Conservation (phyloP, 2,329 filamentous ascomycete genomes). For the Fonsecaea erecta region DNA sequence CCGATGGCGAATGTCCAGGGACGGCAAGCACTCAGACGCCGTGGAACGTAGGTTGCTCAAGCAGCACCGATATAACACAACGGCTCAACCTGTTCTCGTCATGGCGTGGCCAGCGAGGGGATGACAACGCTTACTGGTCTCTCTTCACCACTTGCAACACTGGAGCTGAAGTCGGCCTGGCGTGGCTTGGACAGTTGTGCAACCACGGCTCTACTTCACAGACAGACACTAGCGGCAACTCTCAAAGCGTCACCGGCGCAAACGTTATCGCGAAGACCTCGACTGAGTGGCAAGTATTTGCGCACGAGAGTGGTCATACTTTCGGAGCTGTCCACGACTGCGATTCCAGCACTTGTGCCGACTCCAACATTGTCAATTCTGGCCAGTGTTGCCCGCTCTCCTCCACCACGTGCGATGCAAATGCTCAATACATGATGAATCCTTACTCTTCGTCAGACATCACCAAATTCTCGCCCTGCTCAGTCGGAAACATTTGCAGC, state of each 20-base stretch:
- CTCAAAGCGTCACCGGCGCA: constrained; percentile 77
- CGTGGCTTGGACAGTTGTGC: constrained; percentile 91
- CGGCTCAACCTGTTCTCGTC: constrained; percentile 85
- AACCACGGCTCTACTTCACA: constrained; percentile 62
- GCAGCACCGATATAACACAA: constrained; percentile 67
- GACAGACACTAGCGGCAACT: constrained; percentile 52
- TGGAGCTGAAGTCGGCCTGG: constrained; percentile 82
- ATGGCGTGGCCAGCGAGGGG: constrained; percentile 79
- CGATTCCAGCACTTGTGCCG: constrained; percentile 66
- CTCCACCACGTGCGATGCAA: constrained; percentile 70
- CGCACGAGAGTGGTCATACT: constrained; percentile 91
- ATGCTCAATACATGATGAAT: constrained; percentile 90
- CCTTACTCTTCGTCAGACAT: constrained; percentile 78
- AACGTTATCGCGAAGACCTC: constrained; percentile 86
- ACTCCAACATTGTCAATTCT: constrained; percentile 62
- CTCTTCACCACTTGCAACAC: constrained; percentile 82
- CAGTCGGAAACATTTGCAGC: constrained; percentile 90
- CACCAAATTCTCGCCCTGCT: constrained; percentile 81
- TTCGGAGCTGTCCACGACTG: constrained; percentile 98
- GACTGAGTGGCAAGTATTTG: constrained; percentile 93
- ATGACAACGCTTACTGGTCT: constrained; percentile 92
- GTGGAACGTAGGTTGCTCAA: constrained; percentile 81
- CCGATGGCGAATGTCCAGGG: constrained; percentile 73
- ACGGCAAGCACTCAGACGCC: constrained; percentile 68
- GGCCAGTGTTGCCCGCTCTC: constrained; percentile 83